Conservation (phyloP, 768 basidiomycete species). For the Kwoniella sp. region DNA sequence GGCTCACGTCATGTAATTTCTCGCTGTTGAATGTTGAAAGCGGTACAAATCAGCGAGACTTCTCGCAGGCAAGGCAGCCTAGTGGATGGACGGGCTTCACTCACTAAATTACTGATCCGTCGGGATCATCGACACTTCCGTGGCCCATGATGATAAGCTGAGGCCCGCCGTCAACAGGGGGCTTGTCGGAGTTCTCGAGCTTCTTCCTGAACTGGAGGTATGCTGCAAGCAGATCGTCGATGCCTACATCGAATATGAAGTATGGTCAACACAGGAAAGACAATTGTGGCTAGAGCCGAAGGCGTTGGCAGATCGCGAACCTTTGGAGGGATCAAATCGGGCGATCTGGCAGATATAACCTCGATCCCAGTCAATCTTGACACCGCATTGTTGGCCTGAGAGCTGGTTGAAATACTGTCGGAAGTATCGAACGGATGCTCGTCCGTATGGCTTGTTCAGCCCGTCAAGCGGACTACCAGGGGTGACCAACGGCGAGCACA, state of each 20-base stretch:
- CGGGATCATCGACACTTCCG: conserved; percentile 91
- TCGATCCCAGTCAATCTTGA: conserved; percentile 59
- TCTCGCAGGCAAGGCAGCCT: too few relatives aligned
- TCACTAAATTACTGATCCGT: conserved; percentile 62
- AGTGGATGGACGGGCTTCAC: too few relatives aligned
- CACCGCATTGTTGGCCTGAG: conserved; percentile 50
- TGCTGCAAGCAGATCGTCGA: conserved; percentile 63
- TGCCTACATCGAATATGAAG: conserved; percentile 29
- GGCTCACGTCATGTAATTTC: conserved; percentile 45
- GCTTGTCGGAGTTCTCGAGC: conserved; percentile 55
- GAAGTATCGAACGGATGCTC: conserved; percentile 44
- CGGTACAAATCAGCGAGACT: too few relatives aligned
- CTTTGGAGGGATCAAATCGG: conserved; percentile 88
- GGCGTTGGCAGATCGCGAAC: conserved; percentile 59
- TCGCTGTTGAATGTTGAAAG: conserved; percentile 36
- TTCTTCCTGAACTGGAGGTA: conserved; percentile 79
- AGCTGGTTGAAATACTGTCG: conserved; percentile 51
- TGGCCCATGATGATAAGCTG: conserved; percentile 66
- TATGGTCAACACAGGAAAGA: not conserved
- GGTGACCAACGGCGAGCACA: not conserved
- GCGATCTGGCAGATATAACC: conserved; percentile 89
- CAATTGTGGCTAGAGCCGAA: not conserved
- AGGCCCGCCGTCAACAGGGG: conserved; percentile 42
- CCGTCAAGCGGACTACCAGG: conserved; percentile 70
- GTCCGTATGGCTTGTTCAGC: conserved; percentile 79